Percentiles rank a stretch among this genome's conserved stretches.
These are phyloP conservation scores for Stenogyne calaminthoides DNA, from an alignment of 305 asterid genomes.

Conservation along the genomic window DNA sequence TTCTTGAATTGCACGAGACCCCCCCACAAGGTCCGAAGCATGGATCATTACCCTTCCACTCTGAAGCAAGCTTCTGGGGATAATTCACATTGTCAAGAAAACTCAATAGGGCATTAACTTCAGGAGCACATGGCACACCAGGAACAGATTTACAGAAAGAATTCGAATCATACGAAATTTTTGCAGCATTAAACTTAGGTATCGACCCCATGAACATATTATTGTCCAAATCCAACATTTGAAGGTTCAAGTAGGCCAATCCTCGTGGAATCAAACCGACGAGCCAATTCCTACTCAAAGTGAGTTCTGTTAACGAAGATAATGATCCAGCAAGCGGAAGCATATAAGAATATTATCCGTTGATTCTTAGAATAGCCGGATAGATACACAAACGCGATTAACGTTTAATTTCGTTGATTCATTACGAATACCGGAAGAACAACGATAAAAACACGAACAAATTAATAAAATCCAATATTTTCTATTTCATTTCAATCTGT, in stretches of 20 bases:
- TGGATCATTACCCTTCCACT: constrained; percentile 78
- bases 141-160: constrained; percentile 66
- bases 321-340: too few species aligned
- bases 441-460: too few species aligned
- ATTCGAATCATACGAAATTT: constrained; percentile 47
- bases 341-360: too few species aligned
- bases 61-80: constrained; percentile 53
- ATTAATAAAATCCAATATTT: too few species aligned
- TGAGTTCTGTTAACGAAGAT: constrained; percentile 56
- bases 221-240: constrained; percentile 56
- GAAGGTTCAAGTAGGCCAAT: constrained; percentile 53
- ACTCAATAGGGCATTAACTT: constrained; percentile 62
- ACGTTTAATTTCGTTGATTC: too few species aligned
- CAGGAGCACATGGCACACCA: constrained; percentile 66
- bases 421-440: too few species aligned
- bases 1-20: constrained; percentile 49
- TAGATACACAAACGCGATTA: too few species aligned
- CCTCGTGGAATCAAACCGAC: constrained; percentile 69
- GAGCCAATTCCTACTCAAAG: constrained; percentile 55
- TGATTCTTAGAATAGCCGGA: too few species aligned
- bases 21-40: constrained; percentile 81
- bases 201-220: constrained; percentile 82
- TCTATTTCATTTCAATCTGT: too few species aligned
- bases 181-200: constrained; percentile 56
- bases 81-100: constrained; percentile 60